Evolutionary conservation across 2,329 filamentous ascomycete species (phyloP).

Genomic region (Macrophomina pseudophaseolina): DNA sequence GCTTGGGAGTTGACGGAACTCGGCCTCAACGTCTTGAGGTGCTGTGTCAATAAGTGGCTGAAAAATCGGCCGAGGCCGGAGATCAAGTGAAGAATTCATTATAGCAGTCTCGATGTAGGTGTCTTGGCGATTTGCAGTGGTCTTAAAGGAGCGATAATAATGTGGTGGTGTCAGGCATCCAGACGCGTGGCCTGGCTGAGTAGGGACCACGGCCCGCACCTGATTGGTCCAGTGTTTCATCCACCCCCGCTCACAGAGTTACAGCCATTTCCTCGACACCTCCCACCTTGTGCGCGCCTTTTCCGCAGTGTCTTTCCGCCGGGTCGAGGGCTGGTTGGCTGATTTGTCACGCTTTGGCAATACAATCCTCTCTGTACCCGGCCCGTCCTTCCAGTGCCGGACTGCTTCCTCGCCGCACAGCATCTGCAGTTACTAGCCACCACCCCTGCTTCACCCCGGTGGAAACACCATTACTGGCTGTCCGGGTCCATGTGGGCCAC

Average conservation of each 20-base stretch:
- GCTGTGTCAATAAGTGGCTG: background rate
- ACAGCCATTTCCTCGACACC: background rate
- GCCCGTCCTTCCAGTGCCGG: conserved; percentile 7
- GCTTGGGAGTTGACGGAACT: too few relatives aligned
- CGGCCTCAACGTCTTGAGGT: too few relatives aligned
- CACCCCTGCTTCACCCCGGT: background rate
- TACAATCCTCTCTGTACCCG: background rate
- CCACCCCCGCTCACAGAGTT: background rate
- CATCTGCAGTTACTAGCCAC: background rate
- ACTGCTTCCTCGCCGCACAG: background rate
- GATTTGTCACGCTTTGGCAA: background rate
- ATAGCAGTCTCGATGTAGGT: background rate
- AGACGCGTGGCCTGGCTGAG: conserved; percentile 11
- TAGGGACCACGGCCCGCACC: background rate
- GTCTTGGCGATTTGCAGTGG: background rate
- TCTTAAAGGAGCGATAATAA: background rate
- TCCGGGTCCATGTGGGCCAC: conserved; percentile 10
- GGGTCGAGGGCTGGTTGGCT: background rate
- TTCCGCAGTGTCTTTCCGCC: background rate
- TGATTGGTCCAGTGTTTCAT: conserved; percentile 19
- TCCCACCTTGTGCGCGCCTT: background rate
- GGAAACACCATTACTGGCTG: background rate
- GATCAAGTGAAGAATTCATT: background rate
- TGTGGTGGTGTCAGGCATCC: conserved; percentile 15
- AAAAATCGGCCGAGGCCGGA: background rate